Conservation (phyloP, 768 basidiomycete genomes). For the Pulveroboletus ravenelii region DNA sequence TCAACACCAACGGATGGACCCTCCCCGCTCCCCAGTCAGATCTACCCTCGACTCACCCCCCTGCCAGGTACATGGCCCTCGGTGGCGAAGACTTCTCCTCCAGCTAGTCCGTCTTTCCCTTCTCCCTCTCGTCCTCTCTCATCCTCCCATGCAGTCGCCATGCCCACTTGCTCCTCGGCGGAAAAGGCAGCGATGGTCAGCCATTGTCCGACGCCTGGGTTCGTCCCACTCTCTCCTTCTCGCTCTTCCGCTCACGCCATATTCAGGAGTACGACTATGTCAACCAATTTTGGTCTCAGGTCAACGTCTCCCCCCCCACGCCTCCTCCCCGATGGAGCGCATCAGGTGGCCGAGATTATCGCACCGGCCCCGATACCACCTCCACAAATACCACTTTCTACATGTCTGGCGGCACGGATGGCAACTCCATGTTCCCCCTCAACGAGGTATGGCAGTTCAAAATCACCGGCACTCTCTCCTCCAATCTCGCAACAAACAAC, state of each 20-base stretch:
- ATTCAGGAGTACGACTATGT: constrained; percentile 72
- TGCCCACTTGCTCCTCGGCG: constrained; percentile 72
- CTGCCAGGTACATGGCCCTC: constrained; percentile 60
- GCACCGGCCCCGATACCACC: constrained; percentile 28
- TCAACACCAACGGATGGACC: constrained; percentile 59
- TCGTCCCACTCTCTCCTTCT: constrained; percentile 19
- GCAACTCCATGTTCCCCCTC: constrained; percentile 39
- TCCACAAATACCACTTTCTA: constrained; percentile 66
- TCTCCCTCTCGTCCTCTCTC: constrained; percentile 13
- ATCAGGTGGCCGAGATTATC: constrained; percentile 67
- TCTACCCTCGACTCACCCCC: constrained; percentile 45
- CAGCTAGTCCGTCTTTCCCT: constrained; percentile 60
- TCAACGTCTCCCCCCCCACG: constrained; percentile 44
- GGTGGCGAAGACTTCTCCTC: constrained; percentile 70
- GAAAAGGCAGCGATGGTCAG: constrained; percentile 49
- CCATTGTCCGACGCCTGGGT: constrained; percentile 75
- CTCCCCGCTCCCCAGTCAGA: constrained; percentile 47
- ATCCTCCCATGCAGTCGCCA: constrained; percentile 49
- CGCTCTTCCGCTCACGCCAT: constrained; percentile 4
- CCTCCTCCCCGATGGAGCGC: constrained; percentile 69
- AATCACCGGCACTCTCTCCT: constrained; percentile 65
- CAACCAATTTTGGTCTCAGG: constrained; percentile 71
- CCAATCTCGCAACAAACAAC: constrained; percentile 49
- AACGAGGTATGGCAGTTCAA: constrained; percentile 70
- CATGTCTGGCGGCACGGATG: constrained; percentile 66